phyloP scores from a whole-genome alignment of 2,329 filamentous ascomycete genomes.

The Phialophora macrospora region DNA sequence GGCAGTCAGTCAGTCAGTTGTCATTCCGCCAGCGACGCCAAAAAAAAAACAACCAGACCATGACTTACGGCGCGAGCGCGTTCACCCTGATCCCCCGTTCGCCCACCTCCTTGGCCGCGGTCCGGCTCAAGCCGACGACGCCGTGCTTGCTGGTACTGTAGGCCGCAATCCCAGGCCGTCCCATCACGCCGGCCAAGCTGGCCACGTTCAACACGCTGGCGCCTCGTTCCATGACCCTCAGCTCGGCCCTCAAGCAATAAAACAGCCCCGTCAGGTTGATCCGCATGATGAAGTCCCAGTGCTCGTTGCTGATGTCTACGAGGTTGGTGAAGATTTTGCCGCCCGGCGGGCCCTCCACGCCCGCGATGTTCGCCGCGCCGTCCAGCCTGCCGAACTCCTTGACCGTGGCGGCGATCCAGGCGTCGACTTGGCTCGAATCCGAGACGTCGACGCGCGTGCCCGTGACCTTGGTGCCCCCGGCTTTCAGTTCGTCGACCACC shows the following conservation, averaged over 20 bases:
- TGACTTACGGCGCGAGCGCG: conserved; percentile 42
- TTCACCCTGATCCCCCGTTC: conserved; percentile 46
- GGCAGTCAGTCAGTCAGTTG: conserved; percentile 4
- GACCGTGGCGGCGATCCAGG: conserved; percentile 34
- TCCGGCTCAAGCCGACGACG: conserved; percentile 52
- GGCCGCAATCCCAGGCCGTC: conserved; percentile 47
- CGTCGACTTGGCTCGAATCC: conserved; percentile 26
- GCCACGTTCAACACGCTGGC: conserved; percentile 51
- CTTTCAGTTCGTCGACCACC: conserved; percentile 21
- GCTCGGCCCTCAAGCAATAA: conserved; percentile 48
- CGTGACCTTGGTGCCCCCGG: conserved; percentile 23
- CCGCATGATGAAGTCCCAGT: conserved; percentile 51
- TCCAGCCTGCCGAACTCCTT: conserved; percentile 35
- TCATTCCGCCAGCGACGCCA: not conserved
- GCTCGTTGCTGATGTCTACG: conserved; percentile 46
- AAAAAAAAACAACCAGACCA: not conserved
- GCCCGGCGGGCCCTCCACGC: conserved; percentile 42
- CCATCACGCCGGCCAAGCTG: conserved; percentile 47
- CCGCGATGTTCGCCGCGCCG: conserved; percentile 38
- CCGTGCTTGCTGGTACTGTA: conserved; percentile 53
- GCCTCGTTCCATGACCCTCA: conserved; percentile 49
- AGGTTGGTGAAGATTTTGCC: conserved; percentile 53
- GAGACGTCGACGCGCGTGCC: conserved; percentile 30
- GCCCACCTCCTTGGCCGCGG: conserved; percentile 45
- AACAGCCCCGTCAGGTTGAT: conserved; percentile 51